These are phyloP conservation scores for Suhomyces wounanorum DNA, from an alignment of 1,139 yeast species.

Conservation along the genomic window DNA sequence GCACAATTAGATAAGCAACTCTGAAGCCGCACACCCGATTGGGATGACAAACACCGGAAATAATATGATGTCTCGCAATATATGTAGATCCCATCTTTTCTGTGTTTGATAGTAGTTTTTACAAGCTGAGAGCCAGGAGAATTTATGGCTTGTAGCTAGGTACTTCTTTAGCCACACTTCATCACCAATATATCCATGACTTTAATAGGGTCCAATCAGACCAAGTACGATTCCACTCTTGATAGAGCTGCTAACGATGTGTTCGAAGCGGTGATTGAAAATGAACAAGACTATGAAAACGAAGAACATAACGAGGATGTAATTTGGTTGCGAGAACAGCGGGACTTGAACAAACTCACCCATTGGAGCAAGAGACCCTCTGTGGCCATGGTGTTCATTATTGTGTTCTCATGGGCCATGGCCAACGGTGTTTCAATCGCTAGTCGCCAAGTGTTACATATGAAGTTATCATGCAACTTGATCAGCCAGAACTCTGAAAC, in stretches of 20 bases:
- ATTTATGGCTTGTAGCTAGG: neutral
- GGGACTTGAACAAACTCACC: conserved; percentile 27
- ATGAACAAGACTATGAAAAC: conserved; percentile 30
- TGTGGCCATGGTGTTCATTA: conserved; percentile 31
- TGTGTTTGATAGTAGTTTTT: neutral
- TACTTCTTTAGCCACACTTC: neutral
- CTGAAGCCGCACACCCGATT: neutral
- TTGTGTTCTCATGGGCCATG: conserved; percentile 32
- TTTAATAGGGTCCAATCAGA: neutral
- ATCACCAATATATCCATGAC: neutral
- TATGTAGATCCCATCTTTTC: neutral
- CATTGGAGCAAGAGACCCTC: conserved; percentile 42
- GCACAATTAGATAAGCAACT: neutral
- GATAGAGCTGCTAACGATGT: conserved; percentile 31
- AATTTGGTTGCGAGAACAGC: conserved; percentile 41
- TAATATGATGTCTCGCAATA: neutral
- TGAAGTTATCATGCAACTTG: conserved; percentile 42
- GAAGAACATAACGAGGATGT: conserved; percentile 40
- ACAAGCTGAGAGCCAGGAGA: neutral
- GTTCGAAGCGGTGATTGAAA: conserved; percentile 33
- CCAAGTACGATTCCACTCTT: conserved; percentile 9
- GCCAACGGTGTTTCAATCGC: conserved; percentile 36
- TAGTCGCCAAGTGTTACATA: conserved; percentile 34
- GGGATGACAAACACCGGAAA: neutral
- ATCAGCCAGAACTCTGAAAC: conserved; percentile 12